These are phyloP conservation scores for Achaetomiella virescens DNA, from an alignment of 495 filamentous ascomycete species.

Conservation along the genomic window DNA sequence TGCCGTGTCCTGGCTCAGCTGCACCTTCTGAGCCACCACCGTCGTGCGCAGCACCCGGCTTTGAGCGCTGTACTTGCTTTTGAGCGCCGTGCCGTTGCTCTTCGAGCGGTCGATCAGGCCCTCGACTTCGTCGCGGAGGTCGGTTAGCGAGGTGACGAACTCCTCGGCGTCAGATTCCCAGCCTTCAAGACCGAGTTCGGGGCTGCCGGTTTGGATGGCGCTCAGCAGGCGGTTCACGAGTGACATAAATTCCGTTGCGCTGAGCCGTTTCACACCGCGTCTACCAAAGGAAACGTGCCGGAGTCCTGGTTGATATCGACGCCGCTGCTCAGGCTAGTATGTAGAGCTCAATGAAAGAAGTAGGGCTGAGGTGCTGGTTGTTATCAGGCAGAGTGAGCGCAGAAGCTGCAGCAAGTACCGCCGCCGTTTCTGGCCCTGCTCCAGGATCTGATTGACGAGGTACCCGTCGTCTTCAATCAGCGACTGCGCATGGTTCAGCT, in stretches of 20 bases:
- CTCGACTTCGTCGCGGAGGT: slow-evolving; percentile 36
- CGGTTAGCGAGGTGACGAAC: slow-evolving; percentile 29
- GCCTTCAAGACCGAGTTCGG: slow-evolving; percentile 28
- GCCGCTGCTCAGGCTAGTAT: slow-evolving; percentile 32
- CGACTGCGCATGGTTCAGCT: slow-evolving; percentile 30
- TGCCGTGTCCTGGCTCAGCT: slow-evolving; percentile 74
- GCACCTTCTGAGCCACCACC: slow-evolving; percentile 79
- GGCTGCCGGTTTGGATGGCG: slow-evolving; percentile 34
- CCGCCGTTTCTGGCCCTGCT: slow-evolving; percentile 16
- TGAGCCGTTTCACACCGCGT: slow-evolving; percentile 38
- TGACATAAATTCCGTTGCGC: slow-evolving; percentile 33
- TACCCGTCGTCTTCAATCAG: slow-evolving; percentile 38
- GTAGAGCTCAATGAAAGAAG: slow-evolving; percentile 35
- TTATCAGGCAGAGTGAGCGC: slow-evolving; percentile 24
- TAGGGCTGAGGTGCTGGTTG: slow-evolving; percentile 8
- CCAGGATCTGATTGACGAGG: slow-evolving; percentile 22
- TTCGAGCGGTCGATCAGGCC: slow-evolving; percentile 36
- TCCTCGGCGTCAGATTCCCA: slow-evolving; percentile 33
- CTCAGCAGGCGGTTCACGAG: slow-evolving; percentile 30
- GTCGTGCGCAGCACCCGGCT: slow-evolving; percentile 72
- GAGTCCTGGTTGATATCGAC: slow-evolving; percentile 22
- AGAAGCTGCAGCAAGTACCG: slow-evolving; percentile 24
- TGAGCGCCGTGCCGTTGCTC: slow-evolving; percentile 45
- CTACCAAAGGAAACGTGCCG: slow-evolving; percentile 25
- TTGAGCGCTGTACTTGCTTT: slow-evolving; percentile 67